Evolutionary conservation across 306 rosid species (phyloP).

Genomic region (Trifolium dubium): DNA sequence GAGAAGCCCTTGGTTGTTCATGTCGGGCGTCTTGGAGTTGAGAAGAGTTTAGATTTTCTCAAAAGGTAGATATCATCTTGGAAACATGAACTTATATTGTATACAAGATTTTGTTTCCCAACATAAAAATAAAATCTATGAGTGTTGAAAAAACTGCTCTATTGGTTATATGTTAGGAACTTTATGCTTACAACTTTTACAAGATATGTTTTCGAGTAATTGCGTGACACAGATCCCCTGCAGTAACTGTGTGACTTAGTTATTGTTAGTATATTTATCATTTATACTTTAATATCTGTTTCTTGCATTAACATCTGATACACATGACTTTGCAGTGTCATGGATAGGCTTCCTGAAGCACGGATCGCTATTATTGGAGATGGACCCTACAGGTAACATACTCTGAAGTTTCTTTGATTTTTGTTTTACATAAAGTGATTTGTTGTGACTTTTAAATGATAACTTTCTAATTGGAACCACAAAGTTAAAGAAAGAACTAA

Average conservation of each 20-base stretch:
- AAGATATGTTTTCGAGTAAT: slow-evolving; percentile 4
- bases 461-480: not conserved
- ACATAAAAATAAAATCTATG: slow-evolving; percentile 1
- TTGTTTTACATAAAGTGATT: not conserved
- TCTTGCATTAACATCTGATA: slow-evolving; percentile 44
- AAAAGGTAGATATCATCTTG: slow-evolving; percentile 62
- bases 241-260: too few species aligned
- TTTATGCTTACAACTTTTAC: not conserved
- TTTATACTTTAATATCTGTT: slow-evolving; percentile 9
- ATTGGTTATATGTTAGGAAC: not conserved
- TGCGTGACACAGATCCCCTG: too few species aligned
- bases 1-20: slow-evolving; percentile 92
- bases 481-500: too few species aligned
- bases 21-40: slow-evolving; percentile 96
- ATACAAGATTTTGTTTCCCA: not conserved
- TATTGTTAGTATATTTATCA: not conserved
- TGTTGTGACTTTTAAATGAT: not conserved
- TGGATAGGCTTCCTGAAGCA: slow-evolving; percentile 92
- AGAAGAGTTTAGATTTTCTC: slow-evolving; percentile 96
- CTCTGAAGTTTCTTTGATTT: slow-evolving; percentile 24
- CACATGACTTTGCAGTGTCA: slow-evolving; percentile 62
- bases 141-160: not conserved
- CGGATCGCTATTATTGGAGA: slow-evolving; percentile 94
- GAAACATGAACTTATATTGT: not conserved
- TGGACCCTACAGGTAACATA: slow-evolving; percentile 89